Conservation (phyloP, 805 yeast species). For the Wickerhamomyces canadensis region DNA sequence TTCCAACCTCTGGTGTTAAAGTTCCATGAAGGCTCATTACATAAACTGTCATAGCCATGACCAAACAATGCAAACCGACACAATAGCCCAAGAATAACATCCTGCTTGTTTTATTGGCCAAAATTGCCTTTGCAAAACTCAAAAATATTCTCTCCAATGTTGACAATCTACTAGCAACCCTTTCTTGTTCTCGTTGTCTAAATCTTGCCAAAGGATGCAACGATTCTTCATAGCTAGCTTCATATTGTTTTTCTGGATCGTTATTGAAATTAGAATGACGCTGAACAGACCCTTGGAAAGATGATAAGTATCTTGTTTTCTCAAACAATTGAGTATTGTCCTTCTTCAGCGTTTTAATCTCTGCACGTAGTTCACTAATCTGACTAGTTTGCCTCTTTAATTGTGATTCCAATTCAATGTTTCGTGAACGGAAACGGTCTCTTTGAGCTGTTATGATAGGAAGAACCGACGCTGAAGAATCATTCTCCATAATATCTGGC, state of each 20-base stretch:
- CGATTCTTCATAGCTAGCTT: conserved; percentile 64
- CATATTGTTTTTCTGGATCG: conserved; percentile 57
- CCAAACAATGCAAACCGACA: conserved; percentile 64
- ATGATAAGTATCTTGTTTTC: conserved; percentile 60
- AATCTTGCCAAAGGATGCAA: conserved; percentile 82
- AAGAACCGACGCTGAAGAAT: conserved; percentile 46
- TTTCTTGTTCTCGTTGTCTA: conserved; percentile 68
- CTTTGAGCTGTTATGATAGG: conserved; percentile 93
- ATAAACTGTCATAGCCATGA: conserved; percentile 57
- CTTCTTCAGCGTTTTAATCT: conserved; percentile 54
- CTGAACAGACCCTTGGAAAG: conserved; percentile 30
- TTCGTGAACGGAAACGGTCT: conserved; percentile 83
- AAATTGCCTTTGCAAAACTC: conserved; percentile 64
- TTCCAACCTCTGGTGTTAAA: conserved; percentile 39
- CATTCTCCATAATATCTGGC: conserved; percentile 26
- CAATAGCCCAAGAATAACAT: conserved; percentile 71
- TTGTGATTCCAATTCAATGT: conserved; percentile 80
- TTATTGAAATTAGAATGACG: conserved; percentile 16
- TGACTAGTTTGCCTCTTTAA: conserved; percentile 49
- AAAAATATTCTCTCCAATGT: conserved; percentile 76
- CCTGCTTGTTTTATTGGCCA: conserved; percentile 69
- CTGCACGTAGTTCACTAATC: conserved; percentile 57
- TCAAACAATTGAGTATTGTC: conserved; percentile 82
- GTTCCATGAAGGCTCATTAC: conserved; percentile 41
- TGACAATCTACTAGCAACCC: conserved; percentile 65